Conservation (phyloP, 2,329 filamentous ascomycete genomes). For the Talaromyces verruculosus region DNA sequence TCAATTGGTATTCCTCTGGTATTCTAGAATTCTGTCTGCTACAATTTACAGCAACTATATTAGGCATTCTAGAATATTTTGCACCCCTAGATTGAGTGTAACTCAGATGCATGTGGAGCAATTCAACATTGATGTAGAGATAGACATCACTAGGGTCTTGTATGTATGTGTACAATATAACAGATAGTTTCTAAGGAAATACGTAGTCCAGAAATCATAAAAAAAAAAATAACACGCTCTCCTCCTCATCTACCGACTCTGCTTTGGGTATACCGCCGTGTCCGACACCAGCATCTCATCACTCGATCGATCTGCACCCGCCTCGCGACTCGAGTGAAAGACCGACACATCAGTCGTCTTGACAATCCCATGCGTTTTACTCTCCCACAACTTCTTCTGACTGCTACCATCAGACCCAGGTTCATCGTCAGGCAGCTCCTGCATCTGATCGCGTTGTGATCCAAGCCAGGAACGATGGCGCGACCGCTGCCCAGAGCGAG, state of each 20-base stretch:
- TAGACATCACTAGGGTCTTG: background rate
- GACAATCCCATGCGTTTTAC: background rate
- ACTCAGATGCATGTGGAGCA: background rate
- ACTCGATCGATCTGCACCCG: background rate
- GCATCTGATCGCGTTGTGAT: slow-evolving; percentile 8
- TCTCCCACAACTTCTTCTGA: slow-evolving; percentile 8
- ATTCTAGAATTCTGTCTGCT: background rate
- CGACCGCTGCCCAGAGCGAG: background rate
- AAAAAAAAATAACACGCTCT: background rate
- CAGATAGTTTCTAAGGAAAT: background rate
- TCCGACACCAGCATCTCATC: slow-evolving; percentile 11
- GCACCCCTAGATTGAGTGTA: background rate
- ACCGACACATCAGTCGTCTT: slow-evolving; percentile 17
- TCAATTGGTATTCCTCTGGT: background rate
- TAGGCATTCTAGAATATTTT: background rate
- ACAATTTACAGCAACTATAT: background rate
- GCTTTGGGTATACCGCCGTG: background rate
- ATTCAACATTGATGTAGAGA: background rate
- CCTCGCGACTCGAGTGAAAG: slow-evolving; percentile 5
- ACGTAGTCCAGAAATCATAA: background rate
- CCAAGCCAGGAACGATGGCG: slow-evolving; percentile 6
- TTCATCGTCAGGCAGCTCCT: slow-evolving; percentile 9
- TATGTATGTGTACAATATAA: background rate
- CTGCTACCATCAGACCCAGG: slow-evolving; percentile 4
- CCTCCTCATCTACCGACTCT: background rate